Base-by-base conservation (phyloP, 129 eudicot genomes). In the Pulicaria dysenterica region DNA sequence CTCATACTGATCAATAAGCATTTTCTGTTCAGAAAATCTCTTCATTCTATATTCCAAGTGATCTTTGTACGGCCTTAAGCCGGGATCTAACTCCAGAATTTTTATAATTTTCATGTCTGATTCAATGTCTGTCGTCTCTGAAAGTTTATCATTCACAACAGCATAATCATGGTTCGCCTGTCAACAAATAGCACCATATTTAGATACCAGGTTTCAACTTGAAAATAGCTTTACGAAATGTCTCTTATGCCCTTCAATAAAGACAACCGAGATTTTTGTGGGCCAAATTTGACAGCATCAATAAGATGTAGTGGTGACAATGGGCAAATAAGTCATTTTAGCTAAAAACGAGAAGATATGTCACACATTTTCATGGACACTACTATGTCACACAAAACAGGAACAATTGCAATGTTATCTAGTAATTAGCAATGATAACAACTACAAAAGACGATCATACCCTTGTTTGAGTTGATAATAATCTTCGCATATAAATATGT, bases 1-100 rank as follows among this genome's bases (percentile, higher is more conserved):
- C 82, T 95, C 99, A 51, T 90, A 58, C 69, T 77, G 83, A 55
- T 84, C 88, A 53, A 95, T 88, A 45, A 88, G 96, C 78, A 57
- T 76, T 75, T 80, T 84, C 76, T 88, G 96, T 45, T 95, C 97
- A 3, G 80, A 11, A 74, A 84, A 95, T 79, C 87, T 86, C 84
- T 83, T 83, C 82, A 95, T 67, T 80, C 91, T 88, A 73, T 81
- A 82, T 58, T 60, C 65, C 7, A 95, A 88, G 72, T 90, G 97
- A 75, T 88, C 91, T 75, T 81, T 86, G 73, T 77, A 88, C 7
- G 97, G 84, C 75, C 58, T 80, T 81, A 95, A 80, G 43, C 79
- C 79, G 69, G 88, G 93, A 81, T 95, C 99, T 40, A 90, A 69
- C 69, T 73, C 80, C 64, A 88, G 31, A 14, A 95, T 82, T 64